Base-by-base conservation (phyloP, 2,329 filamentous ascomycete genomes). In the Verticillium dahliae region DNA sequence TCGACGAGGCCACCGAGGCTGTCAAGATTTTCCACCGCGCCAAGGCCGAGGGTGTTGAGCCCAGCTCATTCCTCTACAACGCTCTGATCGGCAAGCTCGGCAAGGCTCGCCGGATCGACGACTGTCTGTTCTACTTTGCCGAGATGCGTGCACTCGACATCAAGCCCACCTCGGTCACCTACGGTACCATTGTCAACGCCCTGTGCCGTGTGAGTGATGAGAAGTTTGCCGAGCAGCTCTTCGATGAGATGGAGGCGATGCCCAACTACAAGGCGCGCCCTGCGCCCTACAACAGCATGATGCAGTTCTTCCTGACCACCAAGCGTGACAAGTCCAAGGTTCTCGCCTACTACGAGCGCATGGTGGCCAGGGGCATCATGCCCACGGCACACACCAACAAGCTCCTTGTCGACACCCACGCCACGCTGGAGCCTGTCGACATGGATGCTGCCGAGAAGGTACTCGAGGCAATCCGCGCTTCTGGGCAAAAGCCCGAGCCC, bases 191-290 rank as follows among this genome's bases (percentile, higher is more conserved):
- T 69, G 94, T 99, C 77, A 99, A 99, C 69, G 95, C 95, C 31
- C 85, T 99, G 14, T 97, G 93, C 82, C 91, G 95, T 69, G 95
- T 98, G 61, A 97, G 92, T 67, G 95, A 99, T 69, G 94, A 98
- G 79, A 96, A 94, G 72, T 97, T 97, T 73, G 95, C 95, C 34
- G 95, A 97, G 72, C 92, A 98, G 76, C 86, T 98, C 69, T 99
- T 99, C 72, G 92, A 98, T 72, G 95, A 99, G 80, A 99, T 99
- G 95, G 95, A 99, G 80, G 87, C 89, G 56, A 97, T 96, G 89
- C 90, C 92, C 62, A 99, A 99, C 80, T 99, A 99, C 85, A 98
- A 97, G 81, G 92, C 95, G 50, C 90, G 95, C 10, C 93, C 95
- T 33, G 95, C 95, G 31, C 95, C 95, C 1, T 99, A 99, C 83